phyloP scores from a whole-genome alignment of 768 basidiomycete species.

The Pulveroboletus frians region DNA sequence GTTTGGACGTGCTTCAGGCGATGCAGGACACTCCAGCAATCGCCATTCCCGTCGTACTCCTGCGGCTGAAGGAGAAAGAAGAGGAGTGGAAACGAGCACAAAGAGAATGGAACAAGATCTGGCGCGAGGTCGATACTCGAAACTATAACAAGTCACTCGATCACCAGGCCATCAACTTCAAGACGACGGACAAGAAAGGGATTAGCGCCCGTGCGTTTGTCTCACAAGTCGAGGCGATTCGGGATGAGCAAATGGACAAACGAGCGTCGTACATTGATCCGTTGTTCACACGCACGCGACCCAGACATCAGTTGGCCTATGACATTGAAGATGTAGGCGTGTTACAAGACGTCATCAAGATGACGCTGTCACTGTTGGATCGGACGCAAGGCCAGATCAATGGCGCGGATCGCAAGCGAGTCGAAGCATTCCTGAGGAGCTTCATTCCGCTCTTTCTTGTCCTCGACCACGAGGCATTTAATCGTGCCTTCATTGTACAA shows the following conservation, averaged over 20 bases:
- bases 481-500: slow-evolving; percentile 60
- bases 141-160: slow-evolving; percentile 94
- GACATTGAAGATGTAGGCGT: slow-evolving; percentile 68
- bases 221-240: slow-evolving; percentile 76
- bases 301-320: slow-evolving; percentile 77
- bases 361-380: slow-evolving; percentile 87
- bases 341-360: slow-evolving; percentile 82
- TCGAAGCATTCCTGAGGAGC: slow-evolving; percentile 77
- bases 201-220: slow-evolving; percentile 72
- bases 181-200: slow-evolving; percentile 83
- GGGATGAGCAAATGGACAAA: slow-evolving; percentile 77
- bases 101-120: slow-evolving; percentile 97
- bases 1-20: slow-evolving; percentile 73
- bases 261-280: slow-evolving; percentile 57
- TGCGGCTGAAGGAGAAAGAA: slow-evolving; percentile 90
- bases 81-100: slow-evolving; percentile 98
- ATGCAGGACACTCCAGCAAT: slow-evolving; percentile 90
- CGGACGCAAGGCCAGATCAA: slow-evolving; percentile 75
- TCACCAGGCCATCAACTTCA: slow-evolving; percentile 89
- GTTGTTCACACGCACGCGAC: slow-evolving; percentile 52
- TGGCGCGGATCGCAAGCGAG: slow-evolving; percentile 66
- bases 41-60: slow-evolving; percentile 86
- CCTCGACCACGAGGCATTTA: slow-evolving; percentile 65
- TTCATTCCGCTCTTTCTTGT: slow-evolving; percentile 76
- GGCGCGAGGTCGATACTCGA: slow-evolving; percentile 92